Base-by-base conservation (phyloP, 495 filamentous ascomycete genomes). In the Neurospora sublineolata region DNA sequence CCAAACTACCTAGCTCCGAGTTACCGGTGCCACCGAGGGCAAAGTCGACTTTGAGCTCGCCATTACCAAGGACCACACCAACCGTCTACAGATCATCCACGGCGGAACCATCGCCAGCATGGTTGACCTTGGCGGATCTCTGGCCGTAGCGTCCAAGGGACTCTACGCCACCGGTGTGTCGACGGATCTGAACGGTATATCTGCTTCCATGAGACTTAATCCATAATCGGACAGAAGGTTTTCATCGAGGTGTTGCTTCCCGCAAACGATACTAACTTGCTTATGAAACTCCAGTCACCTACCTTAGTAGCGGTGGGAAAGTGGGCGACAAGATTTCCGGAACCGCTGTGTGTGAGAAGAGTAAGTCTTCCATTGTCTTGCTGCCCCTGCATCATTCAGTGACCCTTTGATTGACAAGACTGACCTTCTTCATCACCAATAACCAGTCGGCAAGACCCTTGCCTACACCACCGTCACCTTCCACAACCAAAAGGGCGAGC, bases 51-150 rank as follows among this genome's bases (percentile, higher is more conserved):
- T 99, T 78, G 93, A 97, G 77, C 84, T 99, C 38, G 86, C 92
- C 70, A 92, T 99, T 68, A 81, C 90, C 52, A 92, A 94, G 75
- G 87, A 97, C 69, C 95, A 99, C 79, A 97, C 94, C 5, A 99
- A 97, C 77, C 90, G 95, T 27, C 85, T 98, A 10, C 90, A 89
- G 67, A 97, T 93, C 68, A 85, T 98, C 73, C 95, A 99, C 83
- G 95, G 95, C 60, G 95, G 94, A 42, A 96, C 95, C 20, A 94
- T 98, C 76, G 94, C 95, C 20, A 93, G 91, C 80, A 93, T 98
- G 91, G 94, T 97, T 60, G 95, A 99, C 76, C 86, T 98, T 0
- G 95, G 95, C 4, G 95, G 95, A 20, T 97, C 93, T 10, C 83
- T 99, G 23, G 95, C 94, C 6, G 94, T 99, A 37, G 94, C 95